phyloP scores from a whole-genome alignment of 106 monocot species.

The Alisma plantagoaquatica region DNA sequence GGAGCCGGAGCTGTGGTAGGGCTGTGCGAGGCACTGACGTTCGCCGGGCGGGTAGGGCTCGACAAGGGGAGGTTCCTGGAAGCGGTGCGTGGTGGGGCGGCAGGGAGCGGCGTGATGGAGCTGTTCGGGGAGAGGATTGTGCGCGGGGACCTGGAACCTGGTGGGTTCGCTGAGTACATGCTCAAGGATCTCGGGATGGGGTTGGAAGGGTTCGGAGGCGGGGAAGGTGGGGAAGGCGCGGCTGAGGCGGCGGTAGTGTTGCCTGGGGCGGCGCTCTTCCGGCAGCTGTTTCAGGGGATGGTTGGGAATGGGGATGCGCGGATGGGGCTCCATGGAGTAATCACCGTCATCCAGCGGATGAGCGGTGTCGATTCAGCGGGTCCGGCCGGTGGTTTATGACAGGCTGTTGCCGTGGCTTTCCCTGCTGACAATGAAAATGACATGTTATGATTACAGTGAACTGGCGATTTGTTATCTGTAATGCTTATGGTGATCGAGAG shows the following conservation, averaged over 20 bases:
- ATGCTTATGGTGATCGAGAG: too few relatives aligned
- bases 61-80: conserved; percentile 15
- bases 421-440: too few relatives aligned
- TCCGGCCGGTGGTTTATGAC: too few relatives aligned
- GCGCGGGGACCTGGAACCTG: conserved; percentile 25
- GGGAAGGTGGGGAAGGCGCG: neutral
- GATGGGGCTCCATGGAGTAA: conserved; percentile 31
- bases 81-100: conserved; percentile 28
- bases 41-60: conserved; percentile 27
- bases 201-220: conserved; percentile 6
- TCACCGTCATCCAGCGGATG: conserved; percentile 35
- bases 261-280: conserved; percentile 28
- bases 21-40: conserved; percentile 28
- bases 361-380: too few relatives aligned
- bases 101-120: conserved; percentile 28
- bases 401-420: too few relatives aligned
- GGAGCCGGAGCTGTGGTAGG: conserved; percentile 25
- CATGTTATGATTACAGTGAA: too few relatives aligned
- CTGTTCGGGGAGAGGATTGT: conserved; percentile 35
- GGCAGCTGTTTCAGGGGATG: conserved; percentile 36
- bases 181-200: conserved; percentile 55
- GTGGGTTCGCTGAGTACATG: conserved; percentile 36
- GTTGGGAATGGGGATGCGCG: conserved; percentile 37
- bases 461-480: too few relatives aligned
- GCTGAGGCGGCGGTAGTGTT: conserved; percentile 16